These are phyloP conservation scores for Sporothrix humicola DNA, from an alignment of 2,329 filamentous ascomycete species.

Conservation along the genomic window DNA sequence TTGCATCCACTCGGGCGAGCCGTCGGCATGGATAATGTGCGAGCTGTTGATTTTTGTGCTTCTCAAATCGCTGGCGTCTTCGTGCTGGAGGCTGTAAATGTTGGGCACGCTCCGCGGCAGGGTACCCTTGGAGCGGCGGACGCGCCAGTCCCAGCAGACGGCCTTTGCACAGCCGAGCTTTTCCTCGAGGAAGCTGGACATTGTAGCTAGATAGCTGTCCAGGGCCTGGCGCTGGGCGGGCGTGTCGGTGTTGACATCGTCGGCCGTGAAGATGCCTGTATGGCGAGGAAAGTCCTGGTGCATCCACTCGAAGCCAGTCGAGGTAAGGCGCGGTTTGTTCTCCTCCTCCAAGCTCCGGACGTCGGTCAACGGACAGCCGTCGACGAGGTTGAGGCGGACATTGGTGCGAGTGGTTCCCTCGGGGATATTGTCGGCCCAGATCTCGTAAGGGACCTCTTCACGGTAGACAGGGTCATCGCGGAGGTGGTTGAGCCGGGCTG, in stretches of 20 bases:
- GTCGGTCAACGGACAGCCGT: neutral
- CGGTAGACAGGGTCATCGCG: neutral
- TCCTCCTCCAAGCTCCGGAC: neutral
- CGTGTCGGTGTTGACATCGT: neutral
- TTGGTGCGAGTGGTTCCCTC: neutral
- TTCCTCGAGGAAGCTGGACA: neutral
- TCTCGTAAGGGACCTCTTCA: neutral
- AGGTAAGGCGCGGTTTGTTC: neutral
- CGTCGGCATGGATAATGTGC: conserved; percentile 9
- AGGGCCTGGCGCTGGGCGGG: neutral
- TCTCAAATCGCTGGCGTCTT: neutral
- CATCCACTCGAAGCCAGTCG: neutral
- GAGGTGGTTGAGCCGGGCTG: neutral
- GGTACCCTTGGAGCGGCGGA: neutral
- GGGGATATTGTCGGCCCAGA: neutral
- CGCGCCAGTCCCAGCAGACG: conserved; percentile 4
- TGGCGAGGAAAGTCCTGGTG: neutral
- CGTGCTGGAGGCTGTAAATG: conserved; percentile 4
- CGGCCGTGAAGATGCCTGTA: neutral
- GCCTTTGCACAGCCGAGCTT: neutral
- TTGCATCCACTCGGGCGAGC: conserved; percentile 6
- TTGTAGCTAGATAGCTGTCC: neutral
- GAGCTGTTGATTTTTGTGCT: conserved; percentile 15
- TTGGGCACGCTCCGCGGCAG: neutral
- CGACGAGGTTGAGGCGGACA: neutral